Evolutionary conservation across 345 rosid genomes (phyloP).

Genomic region (Salix viminalis): DNA sequence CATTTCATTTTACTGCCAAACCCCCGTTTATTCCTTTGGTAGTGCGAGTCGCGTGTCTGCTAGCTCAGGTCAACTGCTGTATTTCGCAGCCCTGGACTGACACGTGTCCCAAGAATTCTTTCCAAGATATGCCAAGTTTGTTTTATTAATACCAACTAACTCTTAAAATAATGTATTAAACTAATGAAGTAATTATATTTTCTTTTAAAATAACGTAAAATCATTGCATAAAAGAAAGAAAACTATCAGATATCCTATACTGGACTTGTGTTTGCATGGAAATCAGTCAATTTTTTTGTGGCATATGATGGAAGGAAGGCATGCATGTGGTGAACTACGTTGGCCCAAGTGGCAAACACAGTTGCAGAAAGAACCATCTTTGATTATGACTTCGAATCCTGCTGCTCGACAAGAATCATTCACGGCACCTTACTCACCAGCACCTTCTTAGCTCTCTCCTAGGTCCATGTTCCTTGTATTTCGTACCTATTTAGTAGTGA

Average conservation of each 20-base stretch:
- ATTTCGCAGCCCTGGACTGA: background rate
- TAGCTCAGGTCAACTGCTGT: background rate
- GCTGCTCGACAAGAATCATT: no score
- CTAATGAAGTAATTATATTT: no score
- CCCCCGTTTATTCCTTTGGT: constrained; percentile 6
- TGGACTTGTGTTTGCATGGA: background rate
- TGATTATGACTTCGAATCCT: no score
- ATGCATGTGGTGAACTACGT: background rate
- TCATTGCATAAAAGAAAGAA: no score
- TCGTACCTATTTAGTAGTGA: background rate
- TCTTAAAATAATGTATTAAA: background rate
- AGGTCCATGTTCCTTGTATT: background rate
- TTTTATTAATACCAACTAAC: background rate
- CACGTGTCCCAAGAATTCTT: constrained; percentile 2
- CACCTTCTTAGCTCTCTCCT: constrained; percentile 4
- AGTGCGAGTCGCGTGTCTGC: constrained; percentile 13
- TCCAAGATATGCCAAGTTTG: background rate
- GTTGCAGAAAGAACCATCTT: background rate
- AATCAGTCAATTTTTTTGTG: no score
- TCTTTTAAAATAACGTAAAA: no score
- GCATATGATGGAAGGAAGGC: background rate
- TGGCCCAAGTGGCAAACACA: background rate
- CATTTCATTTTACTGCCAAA: background rate
- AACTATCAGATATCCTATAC: no score
- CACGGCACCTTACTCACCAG: background rate